Base-by-base conservation (phyloP, 768 basidiomycete species). In the Amanita molliuscula region DNA sequence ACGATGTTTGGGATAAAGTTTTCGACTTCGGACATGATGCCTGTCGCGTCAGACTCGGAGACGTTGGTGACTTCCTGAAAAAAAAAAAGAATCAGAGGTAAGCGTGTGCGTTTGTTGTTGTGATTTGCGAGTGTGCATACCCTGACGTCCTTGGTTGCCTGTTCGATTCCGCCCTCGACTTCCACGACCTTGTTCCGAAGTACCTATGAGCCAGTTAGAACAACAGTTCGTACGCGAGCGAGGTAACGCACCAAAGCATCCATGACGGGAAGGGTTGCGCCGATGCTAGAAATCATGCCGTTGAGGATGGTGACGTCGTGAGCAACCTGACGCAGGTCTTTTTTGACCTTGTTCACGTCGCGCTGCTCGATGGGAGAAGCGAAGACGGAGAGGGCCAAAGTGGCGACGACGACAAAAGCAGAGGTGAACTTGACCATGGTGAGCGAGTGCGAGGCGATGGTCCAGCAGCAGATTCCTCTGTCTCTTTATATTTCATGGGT, bases 351-450 rank as follows among this genome's bases (percentile, higher is more conserved):
- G 11, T 21, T 4, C n/a, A 50, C 25, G 31, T 50, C 49, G 23
- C 42, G 49, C 13, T 23, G 28, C 29, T 34, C 42, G 42, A 44
- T 28, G 25, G 49, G 49, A 43, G 33, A 43, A 15, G 49, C 49
- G 23, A 44, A 18, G 23, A n/a, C 29, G 34, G 41, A 28, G 20
- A 43, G 16, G 18, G 38, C 41, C 11, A 50, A 21, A 23, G 49
- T 33, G 18, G 49, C 41, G 23, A 50, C 4, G 33, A 44, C 20
- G 15, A 50, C 7, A 16, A 43, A 23, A 4, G 33, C 41, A 44
- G 49, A 50, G 40, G 28, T 33, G 25, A 43, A 36, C n/a, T 50
- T 50, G 42, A 50, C 49, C 49, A 50, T 50, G 33, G 13, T 26
- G 31, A 9, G 28, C 10, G 15, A 5, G 25, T 15, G 16, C 28